Evolutionary conservation across 768 basidiomycete species (phyloP).

Genomic region (Russula sp.): DNA sequence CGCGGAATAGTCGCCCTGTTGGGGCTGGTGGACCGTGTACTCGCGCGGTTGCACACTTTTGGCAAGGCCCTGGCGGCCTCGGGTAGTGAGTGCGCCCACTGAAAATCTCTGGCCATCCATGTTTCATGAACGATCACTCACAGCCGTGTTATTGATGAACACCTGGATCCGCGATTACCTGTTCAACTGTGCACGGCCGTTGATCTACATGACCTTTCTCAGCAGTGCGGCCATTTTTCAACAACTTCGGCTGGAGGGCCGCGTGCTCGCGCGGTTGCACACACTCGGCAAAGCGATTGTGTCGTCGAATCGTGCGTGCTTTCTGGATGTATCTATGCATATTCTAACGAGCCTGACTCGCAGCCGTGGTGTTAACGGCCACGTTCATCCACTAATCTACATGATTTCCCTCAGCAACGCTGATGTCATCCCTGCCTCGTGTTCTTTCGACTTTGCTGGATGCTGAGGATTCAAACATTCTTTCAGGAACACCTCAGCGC

Average conservation of each 20-base stretch:
- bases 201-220: conserved; percentile 88
- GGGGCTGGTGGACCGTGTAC: too few species aligned
- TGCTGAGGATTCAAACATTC: conserved; percentile 39
- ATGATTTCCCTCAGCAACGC: conserved; percentile 75
- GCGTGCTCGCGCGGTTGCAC: too few species aligned
- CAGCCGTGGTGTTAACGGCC: conserved; percentile 72
- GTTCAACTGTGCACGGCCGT: conserved; percentile 83
- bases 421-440: conserved; percentile 66
- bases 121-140: too few species aligned
- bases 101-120: too few species aligned
- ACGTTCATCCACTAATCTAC: conserved; percentile 70
- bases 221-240: conserved; percentile 65
- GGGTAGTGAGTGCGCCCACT: too few species aligned
- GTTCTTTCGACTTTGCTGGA: conserved; percentile 75
- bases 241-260: too few species aligned
- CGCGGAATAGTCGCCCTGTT: too few species aligned
- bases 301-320: too few species aligned
- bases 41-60: too few species aligned
- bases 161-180: conserved; percentile 44
- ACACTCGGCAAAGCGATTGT: too few species aligned
- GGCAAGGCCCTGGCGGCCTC: too few species aligned
- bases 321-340: conserved; percentile 39
- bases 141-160: conserved; percentile 72
- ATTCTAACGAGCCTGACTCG: too few species aligned
- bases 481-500: conserved; percentile 30